phyloP scores from a whole-genome alignment of 768 basidiomycete genomes.

The Rhizopogon vinicolor region DNA sequence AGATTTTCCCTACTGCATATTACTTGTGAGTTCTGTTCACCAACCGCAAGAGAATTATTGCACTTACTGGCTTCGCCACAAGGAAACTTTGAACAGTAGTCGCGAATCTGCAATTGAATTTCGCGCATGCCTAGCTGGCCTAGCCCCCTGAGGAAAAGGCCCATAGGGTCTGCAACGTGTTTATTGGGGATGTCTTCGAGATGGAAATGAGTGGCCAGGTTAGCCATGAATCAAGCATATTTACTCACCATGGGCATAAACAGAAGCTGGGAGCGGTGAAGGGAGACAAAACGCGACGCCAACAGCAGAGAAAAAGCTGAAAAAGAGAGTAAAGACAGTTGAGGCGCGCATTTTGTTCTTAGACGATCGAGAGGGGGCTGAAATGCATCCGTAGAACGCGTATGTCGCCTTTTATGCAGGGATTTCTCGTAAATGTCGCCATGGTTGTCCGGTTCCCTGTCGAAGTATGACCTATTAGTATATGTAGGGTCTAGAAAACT shows the following conservation, averaged over 20 bases:
- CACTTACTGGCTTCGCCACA: not conserved
- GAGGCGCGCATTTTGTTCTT: slow-evolving; percentile 1
- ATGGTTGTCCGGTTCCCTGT: not conserved
- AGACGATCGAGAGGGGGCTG: not conserved
- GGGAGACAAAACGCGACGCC: not conserved
- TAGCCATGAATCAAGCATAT: not conserved
- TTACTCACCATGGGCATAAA: not conserved
- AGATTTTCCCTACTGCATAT: not conserved
- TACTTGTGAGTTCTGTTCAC: not conserved
- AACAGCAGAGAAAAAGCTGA: not conserved
- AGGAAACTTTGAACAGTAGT: not conserved
- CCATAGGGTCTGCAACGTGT: not conserved
- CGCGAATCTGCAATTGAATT: not conserved
- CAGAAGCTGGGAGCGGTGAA: not conserved
- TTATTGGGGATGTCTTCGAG: not conserved
- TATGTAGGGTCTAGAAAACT: no score
- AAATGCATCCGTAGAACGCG: not conserved
- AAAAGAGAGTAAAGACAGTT: not conserved
- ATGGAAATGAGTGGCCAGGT: not conserved
- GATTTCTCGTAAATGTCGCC: not conserved
- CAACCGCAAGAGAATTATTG: not conserved
- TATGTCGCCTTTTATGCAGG: not conserved
- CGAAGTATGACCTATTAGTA: not conserved
- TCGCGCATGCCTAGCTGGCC: not conserved
- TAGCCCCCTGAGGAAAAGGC: not conserved